A percentile compares a stretch with the other conserved stretches of the same genome.
phyloP scores from a whole-genome alignment of 2,329 filamentous ascomycete species.

The Fusarium aywerte region DNA sequence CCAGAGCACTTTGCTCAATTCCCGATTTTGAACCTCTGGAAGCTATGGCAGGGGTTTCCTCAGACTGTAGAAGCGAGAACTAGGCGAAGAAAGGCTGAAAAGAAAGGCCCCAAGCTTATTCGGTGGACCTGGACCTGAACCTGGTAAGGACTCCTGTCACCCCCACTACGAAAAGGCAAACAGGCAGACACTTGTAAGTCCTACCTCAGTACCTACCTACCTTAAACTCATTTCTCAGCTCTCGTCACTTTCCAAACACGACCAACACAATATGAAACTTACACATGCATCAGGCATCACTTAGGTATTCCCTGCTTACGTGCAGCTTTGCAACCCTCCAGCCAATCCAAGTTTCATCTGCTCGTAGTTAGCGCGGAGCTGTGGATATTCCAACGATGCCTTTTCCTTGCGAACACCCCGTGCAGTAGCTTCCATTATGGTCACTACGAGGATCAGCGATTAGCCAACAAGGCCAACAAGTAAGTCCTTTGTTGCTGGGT shows the following conservation, averaged over 20 bases:
- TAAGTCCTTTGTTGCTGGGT: background rate
- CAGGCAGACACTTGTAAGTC: too few species aligned
- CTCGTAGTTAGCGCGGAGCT: background rate
- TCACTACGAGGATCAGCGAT: background rate
- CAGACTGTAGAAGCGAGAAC: too few species aligned
- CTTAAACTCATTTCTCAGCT: too few species aligned
- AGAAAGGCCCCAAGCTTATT: too few species aligned
- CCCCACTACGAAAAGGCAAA: too few species aligned
- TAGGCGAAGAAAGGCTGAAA: too few species aligned
- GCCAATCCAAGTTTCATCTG: background rate
- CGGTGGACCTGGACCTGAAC: too few species aligned
- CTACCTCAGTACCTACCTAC: too few species aligned
- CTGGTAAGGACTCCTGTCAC: too few species aligned
- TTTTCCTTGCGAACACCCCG: constrained; percentile 12
- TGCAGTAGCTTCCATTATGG: background rate
- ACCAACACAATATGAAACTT: background rate
- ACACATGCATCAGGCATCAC: background rate
- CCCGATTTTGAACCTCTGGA: too few species aligned
- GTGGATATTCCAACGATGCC: background rate
- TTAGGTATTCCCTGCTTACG: background rate
- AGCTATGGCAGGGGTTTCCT: too few species aligned
- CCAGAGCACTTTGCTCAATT: too few species aligned
- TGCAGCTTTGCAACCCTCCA: background rate
- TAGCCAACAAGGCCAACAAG: constrained; percentile 14
- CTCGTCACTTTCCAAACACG: background rate